Conservation (phyloP, 306 rosid species). For the Malus asiatica region DNA sequence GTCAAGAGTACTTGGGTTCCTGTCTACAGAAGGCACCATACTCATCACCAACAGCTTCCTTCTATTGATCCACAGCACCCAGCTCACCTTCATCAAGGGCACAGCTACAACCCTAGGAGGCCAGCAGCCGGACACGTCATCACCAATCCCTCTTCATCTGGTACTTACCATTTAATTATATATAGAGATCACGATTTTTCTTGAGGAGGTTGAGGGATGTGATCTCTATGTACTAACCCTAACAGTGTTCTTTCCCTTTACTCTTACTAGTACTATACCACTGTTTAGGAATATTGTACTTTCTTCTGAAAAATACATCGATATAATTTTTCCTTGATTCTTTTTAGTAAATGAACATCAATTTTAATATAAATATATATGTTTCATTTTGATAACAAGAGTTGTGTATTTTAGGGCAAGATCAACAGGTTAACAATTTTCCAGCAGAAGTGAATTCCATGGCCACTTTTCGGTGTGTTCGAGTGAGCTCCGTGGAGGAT, state of each 20-base stretch:
- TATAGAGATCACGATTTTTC: not conserved
- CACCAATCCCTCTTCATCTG: not conserved
- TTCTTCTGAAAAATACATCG: not conserved
- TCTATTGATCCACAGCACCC: slow-evolving; percentile 14
- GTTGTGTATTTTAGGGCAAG: slow-evolving; percentile 21
- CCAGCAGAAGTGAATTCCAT: slow-evolving; percentile 36
- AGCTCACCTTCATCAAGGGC: not conserved
- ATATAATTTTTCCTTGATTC: not conserved
- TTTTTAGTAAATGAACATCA: not conserved
- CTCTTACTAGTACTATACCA: not conserved
- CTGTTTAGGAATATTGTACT: not conserved
- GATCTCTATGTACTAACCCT: not conserved
- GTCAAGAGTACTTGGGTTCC: slow-evolving; percentile 70
- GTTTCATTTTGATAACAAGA: not conserved
- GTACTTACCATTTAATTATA: not conserved
- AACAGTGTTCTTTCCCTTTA: not conserved
- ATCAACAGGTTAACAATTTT: slow-evolving; percentile 22
- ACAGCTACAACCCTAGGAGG: slow-evolving; percentile 16
- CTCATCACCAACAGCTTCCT: slow-evolving; percentile 4
- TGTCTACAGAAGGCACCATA: slow-evolving; percentile 34
- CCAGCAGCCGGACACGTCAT: slow-evolving; percentile 9
- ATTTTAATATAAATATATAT: not conserved
- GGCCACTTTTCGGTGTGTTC: slow-evolving; percentile 42
- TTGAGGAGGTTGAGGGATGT: not conserved
- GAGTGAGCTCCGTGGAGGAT: slow-evolving; percentile 41